Evolutionary conservation across 2,329 filamentous ascomycete species (phyloP).

Genomic region (Lecanoromycetidae sp.): DNA sequence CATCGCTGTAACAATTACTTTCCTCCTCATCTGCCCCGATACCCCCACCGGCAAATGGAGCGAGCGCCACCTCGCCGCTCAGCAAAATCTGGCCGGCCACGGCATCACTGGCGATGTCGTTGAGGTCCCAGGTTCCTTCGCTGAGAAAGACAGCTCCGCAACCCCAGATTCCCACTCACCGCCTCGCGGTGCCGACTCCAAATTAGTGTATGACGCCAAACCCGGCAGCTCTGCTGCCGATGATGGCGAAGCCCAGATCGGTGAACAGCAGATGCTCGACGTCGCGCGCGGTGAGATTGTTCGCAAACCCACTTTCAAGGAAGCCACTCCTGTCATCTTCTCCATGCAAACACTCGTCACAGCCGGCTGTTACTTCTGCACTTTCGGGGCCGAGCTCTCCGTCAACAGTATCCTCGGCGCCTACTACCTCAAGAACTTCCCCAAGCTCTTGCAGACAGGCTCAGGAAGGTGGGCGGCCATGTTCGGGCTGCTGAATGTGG

Average conservation of each 20-base stretch:
- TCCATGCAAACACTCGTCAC: constrained; percentile 46
- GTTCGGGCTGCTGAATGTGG: constrained; percentile 42
- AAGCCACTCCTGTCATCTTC: constrained; percentile 49
- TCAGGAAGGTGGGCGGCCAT: constrained; percentile 45
- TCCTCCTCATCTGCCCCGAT: constrained; percentile 66
- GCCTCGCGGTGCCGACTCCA: constrained; percentile 8
- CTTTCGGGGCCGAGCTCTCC: constrained; percentile 48
- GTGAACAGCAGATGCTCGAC: constrained; percentile 40
- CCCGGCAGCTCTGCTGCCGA: constrained; percentile 23
- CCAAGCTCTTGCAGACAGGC: constrained; percentile 40
- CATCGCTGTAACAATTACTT: constrained; percentile 49
- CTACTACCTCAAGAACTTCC: constrained; percentile 48
- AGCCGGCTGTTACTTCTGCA: constrained; percentile 45
- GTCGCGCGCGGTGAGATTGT: constrained; percentile 48
- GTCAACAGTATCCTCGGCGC: constrained; percentile 49
- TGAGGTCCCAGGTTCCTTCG: constrained; percentile 14
- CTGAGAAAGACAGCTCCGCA: constrained; percentile 2
- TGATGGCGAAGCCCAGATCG: constrained; percentile 34
- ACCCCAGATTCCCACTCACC: constrained; percentile 7
- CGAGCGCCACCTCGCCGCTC: constrained; percentile 17
- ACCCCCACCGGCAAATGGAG: constrained; percentile 74
- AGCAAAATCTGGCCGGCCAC: constrained; percentile 16
- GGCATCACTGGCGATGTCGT: constrained; percentile 18
- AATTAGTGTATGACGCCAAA: constrained; percentile 15
- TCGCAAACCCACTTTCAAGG: constrained; percentile 48